These are phyloP conservation scores for Sporisorium exsertum DNA, from an alignment of 1,284 basidiomycete genomes.

Conservation along the genomic window DNA sequence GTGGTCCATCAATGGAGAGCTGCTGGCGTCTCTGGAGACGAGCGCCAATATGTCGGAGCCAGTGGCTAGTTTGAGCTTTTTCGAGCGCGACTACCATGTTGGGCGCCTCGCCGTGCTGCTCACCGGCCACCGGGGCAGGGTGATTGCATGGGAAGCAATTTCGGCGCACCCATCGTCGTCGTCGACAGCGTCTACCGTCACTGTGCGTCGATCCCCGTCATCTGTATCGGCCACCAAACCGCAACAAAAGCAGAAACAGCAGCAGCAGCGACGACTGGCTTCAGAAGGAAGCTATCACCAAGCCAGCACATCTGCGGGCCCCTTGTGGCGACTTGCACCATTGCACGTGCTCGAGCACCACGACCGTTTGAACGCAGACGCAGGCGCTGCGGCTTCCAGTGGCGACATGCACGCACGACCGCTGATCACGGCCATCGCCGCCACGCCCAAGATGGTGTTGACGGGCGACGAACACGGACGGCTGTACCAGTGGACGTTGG, in stretches of 20 bases:
- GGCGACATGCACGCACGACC: slow-evolving; percentile 14
- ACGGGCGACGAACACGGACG: slow-evolving; percentile 61
- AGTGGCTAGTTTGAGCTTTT: slow-evolving; percentile 80
- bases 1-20: slow-evolving; percentile 84
- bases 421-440: slow-evolving; percentile 39
- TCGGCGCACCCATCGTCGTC: slow-evolving; percentile 37
- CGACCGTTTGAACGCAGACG: slow-evolving; percentile 32
- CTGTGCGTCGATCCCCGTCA: slow-evolving; percentile 5
- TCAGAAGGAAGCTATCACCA: slow-evolving; percentile 10
- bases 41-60: slow-evolving; percentile 64
- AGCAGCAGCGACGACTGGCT: slow-evolving; percentile 21
- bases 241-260: slow-evolving; percentile 10
- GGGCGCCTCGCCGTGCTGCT: slow-evolving; percentile 59
- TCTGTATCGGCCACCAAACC: slow-evolving; percentile 5
- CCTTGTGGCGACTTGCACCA: slow-evolving; percentile 44
- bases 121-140: slow-evolving; percentile 64
- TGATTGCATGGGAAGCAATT: slow-evolving; percentile 62
- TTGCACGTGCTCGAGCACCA: slow-evolving; percentile 57
- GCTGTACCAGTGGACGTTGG: slow-evolving; percentile 63
- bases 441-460: slow-evolving; percentile 42
- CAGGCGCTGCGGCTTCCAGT: neutral
- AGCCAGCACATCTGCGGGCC: neutral
- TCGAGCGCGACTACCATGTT: slow-evolving; percentile 76
- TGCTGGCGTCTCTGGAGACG: slow-evolving; percentile 78
- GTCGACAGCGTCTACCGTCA: neutral